Base-by-base conservation (phyloP, 2,329 filamentous ascomycete genomes). In the Talaromyces sp. region DNA sequence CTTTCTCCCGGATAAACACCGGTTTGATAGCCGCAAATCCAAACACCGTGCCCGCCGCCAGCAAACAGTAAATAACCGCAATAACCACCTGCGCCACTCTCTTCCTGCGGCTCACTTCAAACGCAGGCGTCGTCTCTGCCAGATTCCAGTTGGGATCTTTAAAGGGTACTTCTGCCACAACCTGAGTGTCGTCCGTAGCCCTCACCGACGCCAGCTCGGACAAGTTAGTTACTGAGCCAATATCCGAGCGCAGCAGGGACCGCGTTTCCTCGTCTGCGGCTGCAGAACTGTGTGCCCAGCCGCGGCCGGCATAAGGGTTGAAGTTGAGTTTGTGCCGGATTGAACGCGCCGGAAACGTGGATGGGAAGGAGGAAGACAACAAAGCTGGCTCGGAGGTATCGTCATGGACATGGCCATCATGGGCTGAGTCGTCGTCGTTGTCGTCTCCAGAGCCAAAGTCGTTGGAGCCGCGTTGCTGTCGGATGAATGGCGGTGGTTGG, bases 21-120 rank as follows among this genome's bases (percentile, higher is more conserved):
- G 91, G 90, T 71, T 95, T 96, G 66, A 96, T 80, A 13, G 91
- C 90, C 14, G 91, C 91, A 73, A 91, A 96, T 35, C 91, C 91
- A 75, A 95, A 95, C 19, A 95, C 86, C 46, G 92, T 80, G 1
- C 91, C 93, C 4, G 91, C 88, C 7, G 89, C 86, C 62, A 96
- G 81, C 38, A 93, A 82, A 73, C 89, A 93, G 71, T 89, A 90
- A 11, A 90, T 67, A 1, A 90, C 85, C 6, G 87, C 88, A 53
- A 84, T 78, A 46, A 77, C 75, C n/a, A 93, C 84, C 76, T 93
- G 90, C 17, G 83, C 87, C 91, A 85, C 78, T 64, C 84, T 75
- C 68, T 80, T 84, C 61, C 75, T 73, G 60, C 77, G 80, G 62
- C 78, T 77, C 31, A 86, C 81, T 69, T 87, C 82, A 65, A 82